Percentiles rank a stretch among this genome's conserved stretches.
phyloP scores from a whole-genome alignment of 495 filamentous ascomycete species.

The Xylaria castorea region DNA sequence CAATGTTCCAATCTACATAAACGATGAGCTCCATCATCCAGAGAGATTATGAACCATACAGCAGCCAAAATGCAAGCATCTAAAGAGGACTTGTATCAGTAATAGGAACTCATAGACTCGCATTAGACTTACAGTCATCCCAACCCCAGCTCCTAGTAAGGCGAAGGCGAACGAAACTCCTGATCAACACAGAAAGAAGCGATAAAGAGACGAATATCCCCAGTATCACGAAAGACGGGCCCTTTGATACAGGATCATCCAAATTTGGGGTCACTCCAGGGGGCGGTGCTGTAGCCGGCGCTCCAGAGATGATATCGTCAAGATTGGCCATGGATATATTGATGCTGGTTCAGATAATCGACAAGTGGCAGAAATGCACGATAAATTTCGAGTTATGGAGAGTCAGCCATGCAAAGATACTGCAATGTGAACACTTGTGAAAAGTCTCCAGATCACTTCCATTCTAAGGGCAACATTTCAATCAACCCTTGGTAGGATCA shows the following conservation, averaged over 20 bases:
- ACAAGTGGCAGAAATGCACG: too few species aligned
- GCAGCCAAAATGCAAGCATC: not conserved
- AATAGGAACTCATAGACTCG: not conserved
- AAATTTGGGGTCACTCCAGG: not conserved
- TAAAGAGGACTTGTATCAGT: not conserved
- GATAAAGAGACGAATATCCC: not conserved
- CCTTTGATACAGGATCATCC: not conserved
- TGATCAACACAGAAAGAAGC: not conserved
- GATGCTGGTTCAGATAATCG: too few species aligned
- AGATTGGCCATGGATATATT: not conserved
- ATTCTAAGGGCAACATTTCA: too few species aligned
- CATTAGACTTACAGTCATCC: not conserved
- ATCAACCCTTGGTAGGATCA: too few species aligned
- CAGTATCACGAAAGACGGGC: not conserved
- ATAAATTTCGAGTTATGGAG: too few species aligned
- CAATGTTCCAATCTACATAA: not conserved
- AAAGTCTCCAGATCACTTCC: too few species aligned
- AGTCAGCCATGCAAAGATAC: too few species aligned
- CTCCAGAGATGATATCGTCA: not conserved
- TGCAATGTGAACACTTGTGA: too few species aligned
- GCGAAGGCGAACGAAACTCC: not conserved
- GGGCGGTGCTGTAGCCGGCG: not conserved
- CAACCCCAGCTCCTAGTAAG: not conserved
- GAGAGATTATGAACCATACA: not conserved
- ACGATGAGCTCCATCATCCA: not conserved